phyloP scores from a whole-genome alignment of 495 filamentous ascomycete species.

The Penicillium coffeae region DNA sequence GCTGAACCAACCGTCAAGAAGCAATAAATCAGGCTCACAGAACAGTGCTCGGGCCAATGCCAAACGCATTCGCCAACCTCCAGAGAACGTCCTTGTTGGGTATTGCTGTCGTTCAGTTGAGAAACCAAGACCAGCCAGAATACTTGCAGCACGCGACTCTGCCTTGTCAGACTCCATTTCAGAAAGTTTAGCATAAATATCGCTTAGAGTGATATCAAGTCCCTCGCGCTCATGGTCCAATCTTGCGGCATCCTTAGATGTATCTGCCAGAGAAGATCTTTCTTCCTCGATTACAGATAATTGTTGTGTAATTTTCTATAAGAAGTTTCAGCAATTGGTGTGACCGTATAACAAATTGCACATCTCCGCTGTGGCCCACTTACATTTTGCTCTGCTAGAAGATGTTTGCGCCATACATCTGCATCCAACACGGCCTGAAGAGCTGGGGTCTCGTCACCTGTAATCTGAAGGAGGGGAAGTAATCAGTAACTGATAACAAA shows the following conservation, averaged over 20 bases:
- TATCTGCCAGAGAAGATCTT: conserved; percentile 76
- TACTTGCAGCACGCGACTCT: conserved; percentile 89
- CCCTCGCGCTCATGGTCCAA: conserved; percentile 86
- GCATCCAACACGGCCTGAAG: conserved; percentile 95
- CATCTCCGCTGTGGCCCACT: conserved; percentile 18
- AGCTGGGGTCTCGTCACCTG: conserved; percentile 91
- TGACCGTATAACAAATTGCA: too few species aligned
- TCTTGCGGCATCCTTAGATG: conserved; percentile 75
- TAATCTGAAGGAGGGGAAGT: conserved; percentile 57
- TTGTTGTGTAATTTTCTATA: conserved; percentile 76
- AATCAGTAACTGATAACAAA: background rate
- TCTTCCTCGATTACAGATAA: conserved; percentile 77
- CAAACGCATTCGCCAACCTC: conserved; percentile 99
- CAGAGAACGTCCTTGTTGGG: conserved; percentile 96
- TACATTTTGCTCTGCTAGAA: conserved; percentile 84
- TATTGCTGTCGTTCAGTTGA: conserved; percentile 88
- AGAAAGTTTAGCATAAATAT: conserved; percentile 86
- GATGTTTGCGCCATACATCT: conserved; percentile 97
- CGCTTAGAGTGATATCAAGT: conserved; percentile 79
- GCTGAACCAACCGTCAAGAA: conserved; percentile 67
- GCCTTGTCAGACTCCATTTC: conserved; percentile 99
- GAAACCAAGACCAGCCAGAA: conserved; percentile 95
- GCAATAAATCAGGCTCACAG: conserved; percentile 93
- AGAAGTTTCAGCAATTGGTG: too few species aligned
- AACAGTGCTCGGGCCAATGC: conserved; percentile 93